Conservation (phyloP, 331 rosid species). For the Phaseolus coccineus region DNA sequence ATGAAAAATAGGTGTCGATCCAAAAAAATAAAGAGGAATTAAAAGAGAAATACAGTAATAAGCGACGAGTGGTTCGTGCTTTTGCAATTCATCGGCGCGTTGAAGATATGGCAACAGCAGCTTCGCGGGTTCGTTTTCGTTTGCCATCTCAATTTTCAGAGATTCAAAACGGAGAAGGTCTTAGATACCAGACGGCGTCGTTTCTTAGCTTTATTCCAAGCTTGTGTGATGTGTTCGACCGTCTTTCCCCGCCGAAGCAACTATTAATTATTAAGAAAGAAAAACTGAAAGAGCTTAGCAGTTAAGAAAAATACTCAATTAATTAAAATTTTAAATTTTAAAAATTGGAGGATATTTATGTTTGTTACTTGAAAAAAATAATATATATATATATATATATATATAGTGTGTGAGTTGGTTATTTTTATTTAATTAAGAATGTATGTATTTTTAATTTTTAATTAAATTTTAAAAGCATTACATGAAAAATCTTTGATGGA, state of each 20-base stretch:
- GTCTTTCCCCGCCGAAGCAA: background rate
- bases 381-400: background rate
- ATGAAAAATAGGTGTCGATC: constrained; percentile 18
- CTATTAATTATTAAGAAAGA: background rate
- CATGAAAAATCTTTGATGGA: background rate
- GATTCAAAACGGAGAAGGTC: background rate
- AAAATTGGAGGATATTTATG: background rate
- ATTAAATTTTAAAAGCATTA: background rate
- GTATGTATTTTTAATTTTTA: background rate
- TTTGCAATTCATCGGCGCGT: constrained; percentile 99
- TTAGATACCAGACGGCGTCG: constrained; percentile 33
- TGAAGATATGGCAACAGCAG: constrained; percentile 92
- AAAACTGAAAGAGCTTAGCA: background rate
- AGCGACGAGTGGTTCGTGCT: constrained; percentile 95
- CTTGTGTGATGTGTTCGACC: background rate
- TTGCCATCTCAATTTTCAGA: constrained; percentile 58
- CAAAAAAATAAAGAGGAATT: background rate
- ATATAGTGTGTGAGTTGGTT: too few species aligned
- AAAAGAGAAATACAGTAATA: constrained; percentile 70
- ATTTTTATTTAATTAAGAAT: background rate
- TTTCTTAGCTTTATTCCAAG: background rate
- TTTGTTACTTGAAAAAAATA: too few species aligned
- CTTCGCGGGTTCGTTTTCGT: constrained; percentile 97
- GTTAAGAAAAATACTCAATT: background rate
- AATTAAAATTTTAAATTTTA: background rate